These are phyloP conservation scores for Endocalyx cinctus DNA, from an alignment of 2,329 filamentous ascomycete species.

Conservation along the genomic window DNA sequence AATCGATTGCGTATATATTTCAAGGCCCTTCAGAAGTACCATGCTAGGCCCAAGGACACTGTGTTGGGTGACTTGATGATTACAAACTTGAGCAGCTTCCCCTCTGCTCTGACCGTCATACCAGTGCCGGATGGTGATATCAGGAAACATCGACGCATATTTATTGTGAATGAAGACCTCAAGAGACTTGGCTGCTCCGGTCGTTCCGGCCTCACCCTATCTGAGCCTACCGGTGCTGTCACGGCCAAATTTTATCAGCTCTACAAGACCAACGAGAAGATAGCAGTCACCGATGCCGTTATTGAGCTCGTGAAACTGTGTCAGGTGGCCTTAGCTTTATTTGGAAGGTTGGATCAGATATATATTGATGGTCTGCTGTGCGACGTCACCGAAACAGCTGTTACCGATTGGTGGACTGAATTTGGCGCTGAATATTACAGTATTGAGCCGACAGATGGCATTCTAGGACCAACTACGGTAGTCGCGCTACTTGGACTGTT, in stretches of 20 bases:
- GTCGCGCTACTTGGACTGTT: constrained; percentile 81
- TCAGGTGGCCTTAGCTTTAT: constrained; percentile 82
- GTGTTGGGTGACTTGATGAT: constrained; percentile 82
- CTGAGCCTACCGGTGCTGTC: constrained; percentile 73
- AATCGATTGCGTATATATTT: constrained; percentile 77
- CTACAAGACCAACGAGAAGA: constrained; percentile 80
- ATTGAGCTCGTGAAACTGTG: constrained; percentile 87
- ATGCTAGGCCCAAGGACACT: constrained; percentile 80
- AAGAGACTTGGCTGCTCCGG: constrained; percentile 92
- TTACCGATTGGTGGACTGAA: constrained; percentile 95
- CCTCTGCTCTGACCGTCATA: constrained; percentile 89
- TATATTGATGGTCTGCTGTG: constrained; percentile 92
- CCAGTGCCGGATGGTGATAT: constrained; percentile 83
- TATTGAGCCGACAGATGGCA: constrained; percentile 86
- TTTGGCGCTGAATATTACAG: constrained; percentile 90
- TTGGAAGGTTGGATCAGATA: constrained; percentile 79
- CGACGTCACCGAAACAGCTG: constrained; percentile 84
- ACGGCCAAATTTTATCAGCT: constrained; percentile 88
- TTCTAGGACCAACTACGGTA: constrained; percentile 87
- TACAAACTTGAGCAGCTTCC: constrained; percentile 88
- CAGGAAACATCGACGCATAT: constrained; percentile 71
- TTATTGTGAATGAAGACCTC: constrained; percentile 90
- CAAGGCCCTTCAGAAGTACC: constrained; percentile 76
- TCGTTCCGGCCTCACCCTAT: constrained; percentile 76
- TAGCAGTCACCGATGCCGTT: constrained; percentile 72